These are phyloP conservation scores for Cryptosporidium ubiquitum DNA, from an alignment of 169 alveolate genomes.

Conservation along the genomic window DNA sequence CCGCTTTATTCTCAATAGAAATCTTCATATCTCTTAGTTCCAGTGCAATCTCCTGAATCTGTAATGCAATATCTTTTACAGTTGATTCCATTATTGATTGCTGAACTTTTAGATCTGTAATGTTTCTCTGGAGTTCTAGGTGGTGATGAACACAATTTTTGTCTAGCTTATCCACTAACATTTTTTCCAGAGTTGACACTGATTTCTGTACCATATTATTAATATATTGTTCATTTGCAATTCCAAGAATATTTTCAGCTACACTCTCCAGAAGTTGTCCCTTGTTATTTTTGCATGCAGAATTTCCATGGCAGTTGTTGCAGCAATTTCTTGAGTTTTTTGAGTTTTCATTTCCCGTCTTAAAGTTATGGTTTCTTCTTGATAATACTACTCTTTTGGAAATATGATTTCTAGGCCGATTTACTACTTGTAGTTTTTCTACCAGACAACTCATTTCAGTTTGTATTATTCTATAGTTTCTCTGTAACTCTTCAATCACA, in stretches of 20 bases:
- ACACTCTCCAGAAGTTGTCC: background rate
- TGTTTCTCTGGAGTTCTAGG: slow-evolving; percentile 56
- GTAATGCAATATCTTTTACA: slow-evolving; percentile 63
- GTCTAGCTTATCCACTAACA: slow-evolving; percentile 25
- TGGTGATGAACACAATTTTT: slow-evolving; percentile 25
- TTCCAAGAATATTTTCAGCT: slow-evolving; percentile 10
- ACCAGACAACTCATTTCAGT: slow-evolving; percentile 62
- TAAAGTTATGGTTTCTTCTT: slow-evolving; percentile 2
- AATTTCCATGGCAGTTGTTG: slow-evolving; percentile 2
- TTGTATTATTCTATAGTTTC: slow-evolving; percentile 66
- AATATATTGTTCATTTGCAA: slow-evolving; percentile 38
- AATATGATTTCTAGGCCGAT: slow-evolving; percentile 19
- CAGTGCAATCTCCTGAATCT: slow-evolving; percentile 28
- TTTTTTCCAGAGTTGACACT: background rate
- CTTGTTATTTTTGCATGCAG: background rate
- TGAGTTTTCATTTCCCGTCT: slow-evolving; percentile 2
- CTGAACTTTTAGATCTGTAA: slow-evolving; percentile 60
- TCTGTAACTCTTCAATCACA: slow-evolving; percentile 63
- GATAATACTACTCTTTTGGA: slow-evolving; percentile 50
- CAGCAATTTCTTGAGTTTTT: slow-evolving; percentile 31
- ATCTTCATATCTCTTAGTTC: slow-evolving; percentile 39
- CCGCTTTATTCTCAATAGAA: background rate
- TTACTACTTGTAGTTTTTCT: slow-evolving; percentile 31
- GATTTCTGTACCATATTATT: slow-evolving; percentile 27
- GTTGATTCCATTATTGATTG: slow-evolving; percentile 63